Evolutionary conservation across 805 yeast genomes (phyloP), one percentile per base, ranked within the genome.

Genomic region (Ogataea wickerhamii): DNA sequence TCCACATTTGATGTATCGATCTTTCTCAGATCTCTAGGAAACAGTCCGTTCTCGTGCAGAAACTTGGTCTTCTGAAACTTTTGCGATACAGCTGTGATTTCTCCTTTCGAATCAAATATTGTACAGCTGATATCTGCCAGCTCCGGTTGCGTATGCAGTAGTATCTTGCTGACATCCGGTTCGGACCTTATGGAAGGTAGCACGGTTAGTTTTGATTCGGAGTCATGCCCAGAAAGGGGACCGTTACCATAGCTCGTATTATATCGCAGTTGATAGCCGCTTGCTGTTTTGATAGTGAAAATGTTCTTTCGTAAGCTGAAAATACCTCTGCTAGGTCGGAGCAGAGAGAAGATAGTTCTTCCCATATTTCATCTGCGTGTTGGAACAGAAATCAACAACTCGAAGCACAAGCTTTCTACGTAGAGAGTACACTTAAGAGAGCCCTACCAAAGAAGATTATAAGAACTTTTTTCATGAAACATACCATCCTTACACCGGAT

Each of bases 21-120:
- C 54, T 86, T 88, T 21, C 97, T 64, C 45, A 89, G 65, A 59
- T 89, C 97, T 62, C 97, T 68, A 2, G 97, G 95, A 46, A 81
- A 87, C 19, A 89, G 58, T 18, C 80, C 76, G 59, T 87, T 83
- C 32, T 83, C 79, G 38, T 64, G 69, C 7, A 91, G 69, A 43
- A 91, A 74, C 37, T 79, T 80, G 36, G 83, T 72, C 53, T 87
- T 76, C 44, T 87, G 86, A 58, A 82, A 79, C 52, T 80, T 84
- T 31, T 79, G 73, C 1, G 91, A 80, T 2, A 83, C 80, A 0
- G 83, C 79, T 1, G 73, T 69, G 18, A 86, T 79, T 28, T 78
- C 72, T 0, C 98, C 97, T 2, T 67, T 57, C 3, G 54, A 45
- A 52, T 89, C 88, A 47, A 93, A 80, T 0, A 86, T 76, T 1